These are phyloP conservation scores for Colletotrichum sp. DNA, from an alignment of 2,329 filamentous ascomycete genomes.

Conservation along the genomic window DNA sequence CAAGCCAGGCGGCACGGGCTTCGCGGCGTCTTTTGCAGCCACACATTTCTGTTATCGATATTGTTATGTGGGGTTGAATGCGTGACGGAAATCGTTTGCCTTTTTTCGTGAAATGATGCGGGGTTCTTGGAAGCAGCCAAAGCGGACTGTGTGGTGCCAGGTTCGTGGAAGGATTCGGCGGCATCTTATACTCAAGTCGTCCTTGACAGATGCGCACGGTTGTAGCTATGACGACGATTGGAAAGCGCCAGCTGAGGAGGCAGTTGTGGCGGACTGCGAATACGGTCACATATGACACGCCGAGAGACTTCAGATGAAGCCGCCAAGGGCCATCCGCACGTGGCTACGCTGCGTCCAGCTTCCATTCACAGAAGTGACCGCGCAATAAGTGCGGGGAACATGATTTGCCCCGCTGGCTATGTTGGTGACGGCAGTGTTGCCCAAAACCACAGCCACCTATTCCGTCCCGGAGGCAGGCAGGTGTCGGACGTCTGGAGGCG, in stretches of 20 bases:
- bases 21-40: slow-evolving; percentile 12
- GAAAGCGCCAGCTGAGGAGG: neutral
- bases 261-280: neutral
- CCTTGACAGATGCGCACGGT: neutral
- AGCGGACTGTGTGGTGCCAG: neutral
- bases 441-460: neutral
- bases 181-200: neutral
- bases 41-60: neutral
- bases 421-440: neutral
- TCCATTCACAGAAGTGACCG: neutral
- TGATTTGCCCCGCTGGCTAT: neutral
- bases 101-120: neutral
- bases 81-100: neutral
- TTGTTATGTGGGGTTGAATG: neutral
- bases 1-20: slow-evolving; percentile 14
- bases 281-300: neutral
- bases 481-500: neutral
- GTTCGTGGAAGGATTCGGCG: neutral
- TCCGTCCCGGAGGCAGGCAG: neutral
- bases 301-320: neutral
- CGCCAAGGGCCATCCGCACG: neutral
- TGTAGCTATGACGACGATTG: neutral
- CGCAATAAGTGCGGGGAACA: neutral
- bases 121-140: neutral
- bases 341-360: neutral